Evolutionary conservation across 208 protist species (phyloP), one percentile per base, ranked within the genome.

Genomic region (Angomonas deanei): DNA sequence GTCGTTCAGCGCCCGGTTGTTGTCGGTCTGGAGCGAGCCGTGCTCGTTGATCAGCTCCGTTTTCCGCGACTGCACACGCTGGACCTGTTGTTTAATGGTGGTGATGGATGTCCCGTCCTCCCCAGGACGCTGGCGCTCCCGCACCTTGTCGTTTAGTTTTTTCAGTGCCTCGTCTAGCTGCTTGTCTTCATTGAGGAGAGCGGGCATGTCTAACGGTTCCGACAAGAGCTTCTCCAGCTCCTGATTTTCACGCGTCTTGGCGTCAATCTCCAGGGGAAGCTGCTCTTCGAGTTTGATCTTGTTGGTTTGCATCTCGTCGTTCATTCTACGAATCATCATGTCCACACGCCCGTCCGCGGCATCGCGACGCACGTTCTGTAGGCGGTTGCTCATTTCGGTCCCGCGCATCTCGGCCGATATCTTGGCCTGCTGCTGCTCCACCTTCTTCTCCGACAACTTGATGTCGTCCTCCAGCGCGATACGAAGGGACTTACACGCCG

Each of bases 281-380:
- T 94, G 80, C 56, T 96, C 84, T 23, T 96, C 76, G 46, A 93
- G 66, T 72, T 91, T 90, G 56, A 95, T 94, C 23, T 79, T 66
- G 58, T 89, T 91, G 21, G 86, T 89, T 53, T 91, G 82, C 61
- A 91, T 93, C 52, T 96, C 91, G 61, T 96, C 91, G 63, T 78
- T 64, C 72, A 94, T 82, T 57, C 87, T 84, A 26, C 82, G 78
- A 32, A 94, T 77, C 75, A 96, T 94, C 61, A 85, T 77, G 52
- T 93, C 85, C 10, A 83, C 85, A 19, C 84, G 84, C 1, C 82
- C 82, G 58, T 93, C 86, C 23, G 75, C 71, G 28, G 75, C 69
- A 63, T 96, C 91, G 62, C 91, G 87, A 64, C 80, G 80, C 27
- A 94, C 52, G 67, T 93, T 92, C 61, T 93, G 84, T 60, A 96